phyloP scores from a whole-genome alignment of 805 yeast species.

The Ogataea siamensis region DNA sequence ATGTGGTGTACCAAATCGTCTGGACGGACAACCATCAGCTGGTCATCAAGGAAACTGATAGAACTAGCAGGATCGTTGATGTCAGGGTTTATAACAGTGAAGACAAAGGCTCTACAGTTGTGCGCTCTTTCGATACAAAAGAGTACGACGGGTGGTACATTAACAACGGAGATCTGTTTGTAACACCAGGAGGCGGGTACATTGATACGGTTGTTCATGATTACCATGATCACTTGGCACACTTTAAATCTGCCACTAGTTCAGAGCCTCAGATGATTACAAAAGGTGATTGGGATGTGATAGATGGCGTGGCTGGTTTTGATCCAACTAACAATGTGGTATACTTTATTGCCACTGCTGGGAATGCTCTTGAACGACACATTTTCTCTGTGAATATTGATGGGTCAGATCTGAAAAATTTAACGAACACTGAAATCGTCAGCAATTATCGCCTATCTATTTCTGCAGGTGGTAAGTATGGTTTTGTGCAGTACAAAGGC shows the following conservation, averaged over 20 bases:
- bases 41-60: slow-evolving; percentile 58
- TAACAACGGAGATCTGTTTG: slow-evolving; percentile 36
- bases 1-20: slow-evolving; percentile 56
- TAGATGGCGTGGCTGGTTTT: slow-evolving; percentile 47
- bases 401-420: slow-evolving; percentile 17
- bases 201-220: slow-evolving; percentile 56
- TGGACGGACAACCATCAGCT: slow-evolving; percentile 55
- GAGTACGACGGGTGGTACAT: slow-evolving; percentile 56
- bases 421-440: slow-evolving; percentile 35
- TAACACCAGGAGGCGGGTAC: slow-evolving; percentile 52
- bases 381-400: slow-evolving; percentile 48
- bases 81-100: slow-evolving; percentile 43
- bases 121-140: slow-evolving; percentile 44
- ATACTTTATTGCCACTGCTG: slow-evolving; percentile 57
- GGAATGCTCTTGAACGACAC: slow-evolving; percentile 57
- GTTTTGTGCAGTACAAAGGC: slow-evolving; percentile 45
- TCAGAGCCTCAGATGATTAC: slow-evolving; percentile 43
- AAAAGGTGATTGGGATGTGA: slow-evolving; percentile 50
- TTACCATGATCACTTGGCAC: slow-evolving; percentile 64
- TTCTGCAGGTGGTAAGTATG: slow-evolving; percentile 57
- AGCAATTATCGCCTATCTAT: slow-evolving; percentile 51
- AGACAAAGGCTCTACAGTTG: slow-evolving; percentile 32
- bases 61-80: slow-evolving; percentile 56
- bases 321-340: slow-evolving; percentile 46
- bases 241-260: slow-evolving; percentile 46